Conservation (phyloP, 331 rosid genomes). For the Quercus lobata region DNA sequence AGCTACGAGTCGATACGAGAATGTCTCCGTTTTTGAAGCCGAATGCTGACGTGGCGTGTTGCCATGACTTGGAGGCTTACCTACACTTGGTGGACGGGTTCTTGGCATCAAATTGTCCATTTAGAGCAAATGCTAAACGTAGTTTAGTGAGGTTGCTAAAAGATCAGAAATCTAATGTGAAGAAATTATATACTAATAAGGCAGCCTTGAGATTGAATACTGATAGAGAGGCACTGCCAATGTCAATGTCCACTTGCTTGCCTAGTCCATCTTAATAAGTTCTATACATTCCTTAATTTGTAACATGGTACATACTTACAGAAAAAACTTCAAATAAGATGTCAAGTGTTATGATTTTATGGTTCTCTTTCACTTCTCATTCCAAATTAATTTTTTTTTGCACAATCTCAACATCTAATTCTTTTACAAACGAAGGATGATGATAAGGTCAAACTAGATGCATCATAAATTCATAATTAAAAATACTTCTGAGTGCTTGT, state of each 20-base stretch:
- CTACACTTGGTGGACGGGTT: slow-evolving; percentile 91
- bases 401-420: too few species aligned
- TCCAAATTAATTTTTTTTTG: too few species aligned
- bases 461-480: too few species aligned
- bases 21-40: slow-evolving; percentile 89
- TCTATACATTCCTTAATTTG: too few species aligned
- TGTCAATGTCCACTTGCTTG: slow-evolving; percentile 47
- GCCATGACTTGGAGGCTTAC: slow-evolving; percentile 93
- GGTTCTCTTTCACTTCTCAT: too few species aligned
- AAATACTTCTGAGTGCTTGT: too few species aligned
- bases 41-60: slow-evolving; percentile 84
- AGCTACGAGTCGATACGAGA: slow-evolving; percentile 71
- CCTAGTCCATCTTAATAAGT: slow-evolving; percentile 65
- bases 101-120: slow-evolving; percentile 77
- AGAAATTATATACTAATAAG: slow-evolving; percentile 72
- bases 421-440: too few species aligned
- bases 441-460: too few species aligned
- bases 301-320: too few species aligned
- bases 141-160: slow-evolving; percentile 63
- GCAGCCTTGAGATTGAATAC: slow-evolving; percentile 56
- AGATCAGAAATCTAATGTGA: slow-evolving; percentile 73
- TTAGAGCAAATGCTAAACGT: slow-evolving; percentile 81
- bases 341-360: too few species aligned
- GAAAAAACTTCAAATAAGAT: too few species aligned
- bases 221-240: slow-evolving; percentile 29